Percentiles rank a stretch among this genome's conserved stretches.
Conservation (phyloP, 2,329 filamentous ascomycete genomes). For the Alternaria rosae region DNA sequence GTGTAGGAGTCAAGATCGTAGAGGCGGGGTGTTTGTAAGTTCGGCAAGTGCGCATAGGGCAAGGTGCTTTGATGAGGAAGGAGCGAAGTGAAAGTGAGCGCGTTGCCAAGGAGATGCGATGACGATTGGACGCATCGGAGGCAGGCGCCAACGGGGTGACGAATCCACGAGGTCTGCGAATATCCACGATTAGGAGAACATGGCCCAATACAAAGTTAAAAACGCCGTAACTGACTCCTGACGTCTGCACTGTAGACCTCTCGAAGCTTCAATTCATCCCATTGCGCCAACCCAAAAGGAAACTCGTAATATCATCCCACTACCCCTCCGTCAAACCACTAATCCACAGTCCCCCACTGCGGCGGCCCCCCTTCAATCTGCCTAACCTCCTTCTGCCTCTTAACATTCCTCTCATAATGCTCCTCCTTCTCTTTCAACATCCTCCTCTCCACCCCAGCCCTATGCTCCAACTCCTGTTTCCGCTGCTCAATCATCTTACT, state of each 20-base stretch:
- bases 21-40: background rate
- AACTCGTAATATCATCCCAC: background rate
- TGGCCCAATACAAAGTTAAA: rapidly evolving
- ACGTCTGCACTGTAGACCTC: background rate
- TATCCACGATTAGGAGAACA: too few species aligned
- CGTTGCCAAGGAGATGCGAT: background rate
- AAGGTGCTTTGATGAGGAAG: background rate
- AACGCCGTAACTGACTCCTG: rapidly evolving
- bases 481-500: slow-evolving; percentile 31
- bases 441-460: slow-evolving; percentile 32
- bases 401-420: slow-evolving; percentile 42
- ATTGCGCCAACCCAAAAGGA: background rate
- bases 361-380: slow-evolving; percentile 35
- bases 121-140: background rate
- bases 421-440: slow-evolving; percentile 45
- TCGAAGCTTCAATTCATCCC: background rate
- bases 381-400: slow-evolving; percentile 40
- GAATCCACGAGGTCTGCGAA: rapidly evolving
- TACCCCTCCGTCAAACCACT: background rate
- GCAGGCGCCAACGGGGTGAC: too few species aligned
- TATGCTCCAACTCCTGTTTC: slow-evolving; percentile 38
- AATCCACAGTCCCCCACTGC: slow-evolving; percentile 43
- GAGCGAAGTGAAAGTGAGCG: background rate
- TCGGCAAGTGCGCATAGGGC: background rate
- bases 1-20: background rate